These are phyloP conservation scores for Xylariales sp. DNA, from an alignment of 2,329 filamentous ascomycete species.

Conservation along the genomic window DNA sequence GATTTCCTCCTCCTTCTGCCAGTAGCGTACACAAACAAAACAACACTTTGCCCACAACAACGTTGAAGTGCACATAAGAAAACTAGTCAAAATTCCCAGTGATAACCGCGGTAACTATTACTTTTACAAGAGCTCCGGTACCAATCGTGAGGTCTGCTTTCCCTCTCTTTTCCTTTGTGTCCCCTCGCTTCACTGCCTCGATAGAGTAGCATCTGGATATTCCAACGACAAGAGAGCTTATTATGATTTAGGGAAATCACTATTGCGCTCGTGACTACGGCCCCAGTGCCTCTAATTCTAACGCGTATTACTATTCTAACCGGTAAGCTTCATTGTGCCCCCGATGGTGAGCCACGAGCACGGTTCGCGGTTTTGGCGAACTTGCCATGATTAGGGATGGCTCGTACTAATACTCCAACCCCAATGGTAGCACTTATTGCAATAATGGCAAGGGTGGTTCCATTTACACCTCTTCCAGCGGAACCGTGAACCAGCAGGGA, in stretches of 20 bases:
- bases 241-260: constrained; percentile 54
- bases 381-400: constrained; percentile 40
- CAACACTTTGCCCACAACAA: no score
- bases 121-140: constrained; percentile 48
- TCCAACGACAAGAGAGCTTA: no score
- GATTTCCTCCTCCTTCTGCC: neutral
- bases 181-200: no score
- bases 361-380: no score
- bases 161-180: no score
- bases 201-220: no score
- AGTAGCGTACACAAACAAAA: constrained; percentile 8
- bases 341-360: no score
- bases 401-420: constrained; percentile 71
- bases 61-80: no score
- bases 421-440: constrained; percentile 65
- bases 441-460: constrained; percentile 55
- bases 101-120: constrained; percentile 27
- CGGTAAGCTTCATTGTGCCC: constrained; percentile 30
- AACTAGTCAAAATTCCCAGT: constrained; percentile 22
- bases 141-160: constrained; percentile 54
- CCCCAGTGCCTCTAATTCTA: constrained; percentile 47
- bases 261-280: constrained; percentile 64
- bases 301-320: constrained; percentile 67
- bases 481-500: constrained; percentile 22
- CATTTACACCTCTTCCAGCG: constrained; percentile 56